phyloP scores from a whole-genome alignment of 345 rosid genomes.

The Arabis hirsuta region DNA sequence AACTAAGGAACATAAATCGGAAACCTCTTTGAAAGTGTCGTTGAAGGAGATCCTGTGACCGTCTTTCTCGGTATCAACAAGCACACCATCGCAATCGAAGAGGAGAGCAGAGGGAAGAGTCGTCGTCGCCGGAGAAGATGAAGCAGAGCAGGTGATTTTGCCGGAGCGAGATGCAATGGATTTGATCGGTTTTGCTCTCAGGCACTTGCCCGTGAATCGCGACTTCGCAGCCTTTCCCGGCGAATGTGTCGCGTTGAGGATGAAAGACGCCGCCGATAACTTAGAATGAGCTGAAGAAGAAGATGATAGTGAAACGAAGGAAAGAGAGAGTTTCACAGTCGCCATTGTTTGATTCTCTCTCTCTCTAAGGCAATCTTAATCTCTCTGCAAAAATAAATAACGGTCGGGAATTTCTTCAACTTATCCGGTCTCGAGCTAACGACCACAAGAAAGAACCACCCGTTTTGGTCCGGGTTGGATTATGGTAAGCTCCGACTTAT shows the following conservation, averaged over 20 bases:
- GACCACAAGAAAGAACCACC: conserved; percentile 38
- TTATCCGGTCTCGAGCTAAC: conserved; percentile 38
- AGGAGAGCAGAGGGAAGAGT: conserved; percentile 80
- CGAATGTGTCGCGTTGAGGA: conserved; percentile 32
- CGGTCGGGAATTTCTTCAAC: conserved; percentile 40
- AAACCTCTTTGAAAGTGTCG: conserved; percentile 87
- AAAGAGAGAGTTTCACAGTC: conserved; percentile 46
- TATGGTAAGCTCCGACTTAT: background rate
- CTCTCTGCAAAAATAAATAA: conserved; percentile 25
- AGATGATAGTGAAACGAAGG: conserved; percentile 41
- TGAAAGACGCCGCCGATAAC: conserved; percentile 32
- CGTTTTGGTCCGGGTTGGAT: background rate
- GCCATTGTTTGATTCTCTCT: conserved; percentile 41
- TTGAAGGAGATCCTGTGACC: conserved; percentile 95
- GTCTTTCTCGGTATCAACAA: conserved; percentile 94
- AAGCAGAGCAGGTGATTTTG: conserved; percentile 51
- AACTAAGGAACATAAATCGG: background rate
- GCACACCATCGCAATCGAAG: conserved; percentile 96
- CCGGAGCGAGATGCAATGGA: conserved; percentile 26
- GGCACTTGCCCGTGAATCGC: conserved; percentile 27
- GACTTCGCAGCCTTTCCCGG: conserved; percentile 24
- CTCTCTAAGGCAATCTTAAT: background rate
- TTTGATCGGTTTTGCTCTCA: conserved; percentile 31
- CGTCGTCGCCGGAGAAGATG: conserved; percentile 50
- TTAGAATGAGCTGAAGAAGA: conserved; percentile 35